Evolutionary conservation across 805 yeast genomes (phyloP), one percentile per base, ranked within the genome.

Genomic region (Aciculoconidium aculeatum): DNA sequence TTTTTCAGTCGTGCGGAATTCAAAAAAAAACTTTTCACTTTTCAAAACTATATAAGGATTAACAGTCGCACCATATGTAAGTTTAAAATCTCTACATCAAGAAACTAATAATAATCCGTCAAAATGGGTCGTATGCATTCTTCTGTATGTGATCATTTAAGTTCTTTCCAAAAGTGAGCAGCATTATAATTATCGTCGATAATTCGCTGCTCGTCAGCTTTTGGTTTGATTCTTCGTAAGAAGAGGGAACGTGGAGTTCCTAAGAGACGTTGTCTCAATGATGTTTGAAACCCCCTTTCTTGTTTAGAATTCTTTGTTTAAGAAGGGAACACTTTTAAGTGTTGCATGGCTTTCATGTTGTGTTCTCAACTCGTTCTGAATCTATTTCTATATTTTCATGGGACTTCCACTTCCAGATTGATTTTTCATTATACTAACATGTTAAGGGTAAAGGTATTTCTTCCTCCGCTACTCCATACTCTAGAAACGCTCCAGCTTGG

Each of bases 61-160:
- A 17, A 23, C 7, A 37, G 29, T 28, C 34, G 18, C 25, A 16
- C 17, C 17, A n/a, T n/a, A n/a, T n/a, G n/a, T n/a, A n/a, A n/a
- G n/a, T n/a, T n/a, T n/a, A 17, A 40, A 43, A 25, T 39, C 48
- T 27, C 19, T 31, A 24, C 33, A 30, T 23, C 12, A 19, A 15
- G 10, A 15, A 37, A 34, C 37, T 32, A 39, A 46, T 37, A 59
- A 51, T 55, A 61, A 65, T 55, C 67, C 65, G 59, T 70, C 78
- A 83, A 75, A 67, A 90, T 90, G 98, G 98, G 95, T 88, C 95
- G 98, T 77, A 80, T 90, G 88, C 97, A 90, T 86, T 83, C 95
- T 74, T 73, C 83, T 69, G 94, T 83, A 82, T 76, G 94, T 82
- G 67, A 44, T 40, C 11, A 26, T 24, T 21, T 7, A 18, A 21